Base-by-base conservation (phyloP, 2,329 filamentous ascomycete genomes). In the Colletotrichum horii region DNA sequence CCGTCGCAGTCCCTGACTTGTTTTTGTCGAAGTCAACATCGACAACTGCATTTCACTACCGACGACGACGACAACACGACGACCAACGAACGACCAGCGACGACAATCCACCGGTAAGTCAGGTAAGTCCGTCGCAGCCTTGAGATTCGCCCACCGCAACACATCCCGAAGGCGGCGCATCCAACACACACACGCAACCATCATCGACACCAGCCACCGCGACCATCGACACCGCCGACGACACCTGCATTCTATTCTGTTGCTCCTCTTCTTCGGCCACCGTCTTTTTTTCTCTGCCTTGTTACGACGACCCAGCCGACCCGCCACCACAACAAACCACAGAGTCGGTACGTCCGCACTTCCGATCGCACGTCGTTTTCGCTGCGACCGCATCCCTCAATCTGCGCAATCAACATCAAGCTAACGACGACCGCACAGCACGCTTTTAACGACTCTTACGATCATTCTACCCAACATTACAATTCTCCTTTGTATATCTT, bases 21-120 rank as follows among this genome's bases (percentile, higher is more conserved):
- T 64, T 65, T 70, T 76, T 52, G 68, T 26, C 61, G n/a, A 22
- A 52, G 43, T 52, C 43, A 52, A 22, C 76, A 70, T 64, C 74
- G 76, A 76, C 74, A 74, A 70, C 67, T 30, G 22, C 69, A 73
- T 71, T 66, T 69, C 70, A 64, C 70, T 74, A 71, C 71, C 74
- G 70, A 76, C 66, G 68, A 76, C 75, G 68, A 66, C 75, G 48
- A 71, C 74, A 30, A 22, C 15, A 64, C 72, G 64, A 60, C 71
- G 65, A 75, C 61, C 61, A 66, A 34, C 60, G 56, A 60, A 58
- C 72, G 56, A 71, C 70, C 36, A 24, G 43, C 72, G 64, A 60
- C 71, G 58, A 68, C 66, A 58, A 56, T 43, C 16, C 56, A 64
- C 36, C 61, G 69, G 61, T 71, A 71, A 66, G 69, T 71, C 60